Base-by-base conservation (phyloP, 805 yeast genomes). In the Clavispora vitiphila region DNA sequence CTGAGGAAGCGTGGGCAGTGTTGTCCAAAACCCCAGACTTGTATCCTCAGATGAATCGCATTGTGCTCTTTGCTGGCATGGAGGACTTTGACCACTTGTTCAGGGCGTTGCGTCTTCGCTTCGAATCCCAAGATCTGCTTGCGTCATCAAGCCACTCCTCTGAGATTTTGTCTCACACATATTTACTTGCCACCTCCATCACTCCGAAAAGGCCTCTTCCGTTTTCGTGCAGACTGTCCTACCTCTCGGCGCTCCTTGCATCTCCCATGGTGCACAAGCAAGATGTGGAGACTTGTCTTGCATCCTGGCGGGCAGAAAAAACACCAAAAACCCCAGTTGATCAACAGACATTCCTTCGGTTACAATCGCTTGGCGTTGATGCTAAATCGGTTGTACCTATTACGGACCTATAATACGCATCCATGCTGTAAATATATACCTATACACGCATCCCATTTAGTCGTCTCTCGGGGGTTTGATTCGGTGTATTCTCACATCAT, bases 401-500 rank as follows among this genome's bases (percentile, higher is more conserved):
- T 8, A 2, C 6, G 8, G 32, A 29, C 20, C 20, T 16, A 8
- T 15, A 29, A 9, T 5, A 4, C 12, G 8, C 12, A 15, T 29
- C 24, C 16, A n/a, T 24, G 18, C 6, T 39, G 37, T 39, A 39
- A 26, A 39, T 27, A 12, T 16, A 26, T 15, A 7, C 35, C 3
- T 16, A 30, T 10, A 5, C 10, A 12, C 26, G 5, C 8, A 14
- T 22, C 23, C 8, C 29, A 30, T 1, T 37, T 20, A 50, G 16
- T 52, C 54, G 16, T 21, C 39, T 46, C 74, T 57, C 7, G 75
- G 74, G 40, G 58, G 62, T 11, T 54, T 50, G 64, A 85, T 80
- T 52, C 73, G 78, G 52, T 83, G 89, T 23, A 86, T 83, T 42
- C 66, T 71, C 4, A 85, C 86, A 38, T 73, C 70, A 16, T 67